These are phyloP conservation scores for Calonectria naviculata DNA, from an alignment of 2,329 filamentous ascomycete genomes.

Conservation along the genomic window DNA sequence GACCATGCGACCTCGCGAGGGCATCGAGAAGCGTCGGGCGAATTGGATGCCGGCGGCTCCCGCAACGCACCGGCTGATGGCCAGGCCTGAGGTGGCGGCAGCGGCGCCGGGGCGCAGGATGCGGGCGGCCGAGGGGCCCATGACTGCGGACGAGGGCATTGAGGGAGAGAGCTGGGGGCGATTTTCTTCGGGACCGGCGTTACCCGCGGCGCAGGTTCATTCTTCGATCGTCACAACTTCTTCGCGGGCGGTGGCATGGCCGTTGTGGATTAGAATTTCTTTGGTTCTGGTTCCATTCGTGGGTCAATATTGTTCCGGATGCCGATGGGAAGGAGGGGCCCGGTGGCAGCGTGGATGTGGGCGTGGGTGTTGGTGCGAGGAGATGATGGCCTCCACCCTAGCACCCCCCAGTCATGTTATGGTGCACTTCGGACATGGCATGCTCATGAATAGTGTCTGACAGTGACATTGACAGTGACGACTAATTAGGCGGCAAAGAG, in stretches of 20 bases:
- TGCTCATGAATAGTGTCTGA: too few species aligned
- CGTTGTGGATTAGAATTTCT: constrained; percentile 37
- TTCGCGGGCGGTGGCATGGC: constrained; percentile 2
- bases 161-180: background rate
- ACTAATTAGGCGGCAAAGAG: too few species aligned
- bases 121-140: constrained; percentile 29
- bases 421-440: too few species aligned
- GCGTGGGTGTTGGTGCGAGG: background rate
- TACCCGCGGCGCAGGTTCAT: constrained; percentile 40
- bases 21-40: constrained; percentile 40
- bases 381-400: too few species aligned
- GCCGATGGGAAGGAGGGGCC: background rate
- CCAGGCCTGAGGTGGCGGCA: constrained; percentile 18
- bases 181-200: constrained; percentile 25
- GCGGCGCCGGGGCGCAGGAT: constrained; percentile 33
- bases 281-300: constrained; percentile 33
- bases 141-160: constrained; percentile 33
- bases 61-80: constrained; percentile 30
- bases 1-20: constrained; percentile 37
- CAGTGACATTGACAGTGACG: too few species aligned
- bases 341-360: constrained; percentile 2
- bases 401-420: too few species aligned
- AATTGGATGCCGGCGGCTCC: constrained; percentile 35
- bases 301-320: constrained; percentile 34
- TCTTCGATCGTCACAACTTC: constrained; percentile 27